These are phyloP conservation scores for Ceratocystis huliohia DNA, from an alignment of 2,329 filamentous ascomycete genomes.

Conservation along the genomic window DNA sequence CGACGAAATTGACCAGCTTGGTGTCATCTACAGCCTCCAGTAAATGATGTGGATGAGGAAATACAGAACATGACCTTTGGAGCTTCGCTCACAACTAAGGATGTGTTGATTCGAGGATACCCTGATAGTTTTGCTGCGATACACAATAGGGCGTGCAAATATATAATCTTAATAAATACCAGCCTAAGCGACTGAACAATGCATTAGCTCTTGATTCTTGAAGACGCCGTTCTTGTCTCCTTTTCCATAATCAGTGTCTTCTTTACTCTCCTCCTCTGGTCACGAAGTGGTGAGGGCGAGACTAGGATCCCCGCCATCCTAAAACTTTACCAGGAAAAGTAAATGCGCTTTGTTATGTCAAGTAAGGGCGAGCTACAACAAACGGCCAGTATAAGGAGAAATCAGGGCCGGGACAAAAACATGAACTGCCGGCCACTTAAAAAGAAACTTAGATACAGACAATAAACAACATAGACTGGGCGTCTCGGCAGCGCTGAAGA, in stretches of 20 bases:
- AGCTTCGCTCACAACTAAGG: background rate
- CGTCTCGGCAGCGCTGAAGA: no score
- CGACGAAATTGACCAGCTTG: constrained; percentile 44
- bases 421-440: no score
- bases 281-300: background rate
- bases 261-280: background rate
- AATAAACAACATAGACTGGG: no score
- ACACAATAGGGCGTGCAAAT: no score
- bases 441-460: no score
- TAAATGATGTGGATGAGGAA: constrained; percentile 22
- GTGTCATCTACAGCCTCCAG: constrained; percentile 35
- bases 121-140: no score
- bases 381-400: background rate
- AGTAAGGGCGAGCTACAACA: background rate
- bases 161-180: no score
- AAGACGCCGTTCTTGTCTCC: background rate
- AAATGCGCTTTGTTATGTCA: background rate
- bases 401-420: no score
- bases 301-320: background rate
- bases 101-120: background rate
- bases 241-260: background rate
- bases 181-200: no score
- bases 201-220: no score
- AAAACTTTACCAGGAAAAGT: no score
- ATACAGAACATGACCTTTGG: background rate